Base-by-base conservation (phyloP, 2,329 filamentous ascomycete species). In the Curvularia lunata region DNA sequence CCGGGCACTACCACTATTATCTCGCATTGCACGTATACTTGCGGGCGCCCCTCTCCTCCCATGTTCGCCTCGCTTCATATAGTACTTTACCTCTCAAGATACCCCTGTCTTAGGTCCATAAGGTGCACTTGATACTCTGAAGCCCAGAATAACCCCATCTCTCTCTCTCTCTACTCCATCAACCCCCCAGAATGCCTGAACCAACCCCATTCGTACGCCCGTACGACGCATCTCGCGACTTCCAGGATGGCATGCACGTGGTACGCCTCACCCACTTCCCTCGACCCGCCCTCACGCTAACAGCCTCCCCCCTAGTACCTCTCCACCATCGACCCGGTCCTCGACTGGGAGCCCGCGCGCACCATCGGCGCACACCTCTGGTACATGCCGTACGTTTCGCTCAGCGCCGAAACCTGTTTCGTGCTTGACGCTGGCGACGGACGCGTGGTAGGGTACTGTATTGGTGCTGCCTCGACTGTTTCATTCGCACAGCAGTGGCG, bases 381-480 rank as follows among this genome's bases (percentile, higher is more conserved):
- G 70, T 77, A 73, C 62, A 68, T 63, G 32, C 60, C 71, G 9
- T 78, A 77, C 58, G 56, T 74, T 46, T 38, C 53, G 49, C 63
- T 76, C 4, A 62, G 65, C 0, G 71, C 72, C 1, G 40, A 54
- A 16, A 73, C 71, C 19, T 76, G 74, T 54, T 73, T 76, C 55
- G 70, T 78, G 1, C 66, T 79, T 16, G 76, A 77, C 47, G 65
- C 71, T 51, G 72, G 71, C 28, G 48, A 57, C 16, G 75, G 73
- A 1, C 60, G 63, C 18, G 71, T 70, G 0, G 71, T 78, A 5
- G 75, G 76, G n/a, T 79, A 78, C 56, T 75, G 76, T 25, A 72
- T 78, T 45, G 76, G 75, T 10, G 68, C 75, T 0, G 51, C 68
- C 21, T 48, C 4, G 37, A 27, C 25, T 27, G 6, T 27, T 27